Base-by-base conservation (phyloP, 768 basidiomycete genomes). In the Panaeolus papilionaceus region DNA sequence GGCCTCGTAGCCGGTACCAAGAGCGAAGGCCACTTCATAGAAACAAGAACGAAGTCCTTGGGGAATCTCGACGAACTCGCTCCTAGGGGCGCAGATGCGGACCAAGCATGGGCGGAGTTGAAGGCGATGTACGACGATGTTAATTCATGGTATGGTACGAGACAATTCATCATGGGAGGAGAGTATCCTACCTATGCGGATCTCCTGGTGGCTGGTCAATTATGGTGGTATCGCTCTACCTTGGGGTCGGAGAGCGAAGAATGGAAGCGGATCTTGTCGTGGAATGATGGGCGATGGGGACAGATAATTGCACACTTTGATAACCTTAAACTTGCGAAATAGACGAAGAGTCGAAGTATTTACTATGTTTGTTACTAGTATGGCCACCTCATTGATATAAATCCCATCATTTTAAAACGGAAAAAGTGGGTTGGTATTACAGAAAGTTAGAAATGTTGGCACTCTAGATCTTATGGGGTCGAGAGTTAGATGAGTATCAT, bases 181-280 rank as follows among this genome's bases (percentile, higher is more conserved):
- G 63, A 67, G 0, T 40, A 61, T 28, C 38, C 66, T 33, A 54
- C 67, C 0, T 70, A 70, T 26, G 66, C 47, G 20, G 47, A 51
- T 23, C 2, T 8, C 16, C 23, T 14, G 9, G 61, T 75, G 75
- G 64, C 77, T 74, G 80, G 72, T 86, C 63, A 84, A 86, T 62
- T 84, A 78, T 67, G 81, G 81, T 7, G 83, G 86, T 62, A 81
- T 88, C 62, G 79, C 71, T 54, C 40, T 63, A 0, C 67, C 73
- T 44, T 71, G 71, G 72, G 75, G 76, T 63, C 75, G 79, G 67
- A 20, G 7, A 51, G 47, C 23, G 20, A 66, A 81, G 38, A 79
- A 81, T 4, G 78, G 79, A 2, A 65, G 68, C 1, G 77, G 82
- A 10, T 82, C 79, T 0, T 40, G 33, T n/a, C 47, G 6, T 51